These are phyloP conservation scores for Quercus suber DNA, from an alignment of 306 rosid genomes.

Conservation along the genomic window DNA sequence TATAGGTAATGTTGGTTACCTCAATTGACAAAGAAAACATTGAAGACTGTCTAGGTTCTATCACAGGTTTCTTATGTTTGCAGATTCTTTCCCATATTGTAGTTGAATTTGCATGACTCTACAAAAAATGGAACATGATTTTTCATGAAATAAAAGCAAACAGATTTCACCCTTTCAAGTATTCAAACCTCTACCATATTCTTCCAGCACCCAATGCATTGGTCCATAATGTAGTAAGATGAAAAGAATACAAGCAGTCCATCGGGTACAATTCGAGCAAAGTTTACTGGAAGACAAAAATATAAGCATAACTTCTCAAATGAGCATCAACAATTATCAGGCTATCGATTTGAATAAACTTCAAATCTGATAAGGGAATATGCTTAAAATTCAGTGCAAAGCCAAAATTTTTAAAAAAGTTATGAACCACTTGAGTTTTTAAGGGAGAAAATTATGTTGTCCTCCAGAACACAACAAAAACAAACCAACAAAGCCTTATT, in stretches of 20 bases:
- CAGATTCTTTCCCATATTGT: slow-evolving; percentile 95
- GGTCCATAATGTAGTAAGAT: slow-evolving; percentile 89
- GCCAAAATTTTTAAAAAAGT: neutral
- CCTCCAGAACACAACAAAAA: neutral
- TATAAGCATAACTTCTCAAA: slow-evolving; percentile 9
- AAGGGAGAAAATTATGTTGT: neutral
- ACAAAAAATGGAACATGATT: slow-evolving; percentile 23
- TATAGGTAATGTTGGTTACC: slow-evolving; percentile 40
- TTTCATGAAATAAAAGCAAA: slow-evolving; percentile 20
- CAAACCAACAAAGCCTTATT: no score
- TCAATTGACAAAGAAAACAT: slow-evolving; percentile 73
- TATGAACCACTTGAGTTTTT: neutral
- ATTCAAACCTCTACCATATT: slow-evolving; percentile 45
- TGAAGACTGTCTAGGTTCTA: slow-evolving; percentile 91
- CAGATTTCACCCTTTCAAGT: slow-evolving; percentile 20
- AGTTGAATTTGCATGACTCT: slow-evolving; percentile 65
- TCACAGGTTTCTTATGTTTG: slow-evolving; percentile 88
- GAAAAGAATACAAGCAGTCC: slow-evolving; percentile 96
- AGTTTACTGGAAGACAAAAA: slow-evolving; percentile 69
- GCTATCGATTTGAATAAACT: neutral
- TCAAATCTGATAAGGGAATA: neutral
- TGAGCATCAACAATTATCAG: slow-evolving; percentile 9
- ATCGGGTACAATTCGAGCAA: slow-evolving; percentile 92
- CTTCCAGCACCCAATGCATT: slow-evolving; percentile 83
- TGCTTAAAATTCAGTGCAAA: neutral